Evolutionary conservation across 2,329 filamentous ascomycete genomes (phyloP).

Genomic region (Drechmeria coniospora): DNA sequence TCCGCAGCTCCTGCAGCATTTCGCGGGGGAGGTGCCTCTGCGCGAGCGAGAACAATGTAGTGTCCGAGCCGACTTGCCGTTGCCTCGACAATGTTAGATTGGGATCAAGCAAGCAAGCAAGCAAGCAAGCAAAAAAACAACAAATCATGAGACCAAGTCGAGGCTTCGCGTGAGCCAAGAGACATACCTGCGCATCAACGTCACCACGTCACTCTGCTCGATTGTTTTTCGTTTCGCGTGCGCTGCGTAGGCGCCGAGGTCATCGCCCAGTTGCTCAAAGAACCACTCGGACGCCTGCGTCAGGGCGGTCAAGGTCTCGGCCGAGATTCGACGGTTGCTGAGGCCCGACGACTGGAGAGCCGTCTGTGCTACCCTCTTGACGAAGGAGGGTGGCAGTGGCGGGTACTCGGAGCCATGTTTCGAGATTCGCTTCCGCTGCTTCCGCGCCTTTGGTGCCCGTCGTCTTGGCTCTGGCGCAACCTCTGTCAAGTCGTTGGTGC

Average conservation of each 20-base stretch:
- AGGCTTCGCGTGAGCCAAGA: too few species aligned
- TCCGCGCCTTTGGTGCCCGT: conserved; percentile 8
- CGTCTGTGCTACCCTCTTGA: conserved; percentile 58
- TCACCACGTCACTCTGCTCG: conserved; percentile 68
- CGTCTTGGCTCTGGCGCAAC: not conserved
- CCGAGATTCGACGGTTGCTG: conserved; percentile 52
- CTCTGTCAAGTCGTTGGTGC: not conserved
- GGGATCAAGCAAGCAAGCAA: too few species aligned
- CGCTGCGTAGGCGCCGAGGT: conserved; percentile 62
- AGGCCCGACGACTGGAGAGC: conserved; percentile 53
- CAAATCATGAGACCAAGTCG: conserved; percentile 10
- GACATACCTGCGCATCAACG: conserved; percentile 68
- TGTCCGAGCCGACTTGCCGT: conserved; percentile 54
- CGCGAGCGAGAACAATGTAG: conserved; percentile 74
- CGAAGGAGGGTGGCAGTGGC: conserved; percentile 53
- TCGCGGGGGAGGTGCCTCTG: conserved; percentile 70
- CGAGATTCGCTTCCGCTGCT: conserved; percentile 37
- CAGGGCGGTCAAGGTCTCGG: conserved; percentile 59
- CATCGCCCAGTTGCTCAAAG: conserved; percentile 74
- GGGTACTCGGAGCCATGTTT: conserved; percentile 62
- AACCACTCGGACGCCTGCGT: conserved; percentile 80
- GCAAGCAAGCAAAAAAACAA: conserved; percentile 7
- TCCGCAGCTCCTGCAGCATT: conserved; percentile 66
- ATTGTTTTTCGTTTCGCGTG: conserved; percentile 76
- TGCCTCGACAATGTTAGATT: conserved; percentile 41